Percentiles rank a stretch among this genome's conserved stretches.
Evolutionary conservation across 306 rosid species (phyloP).

Genomic region (Senna siamea): DNA sequence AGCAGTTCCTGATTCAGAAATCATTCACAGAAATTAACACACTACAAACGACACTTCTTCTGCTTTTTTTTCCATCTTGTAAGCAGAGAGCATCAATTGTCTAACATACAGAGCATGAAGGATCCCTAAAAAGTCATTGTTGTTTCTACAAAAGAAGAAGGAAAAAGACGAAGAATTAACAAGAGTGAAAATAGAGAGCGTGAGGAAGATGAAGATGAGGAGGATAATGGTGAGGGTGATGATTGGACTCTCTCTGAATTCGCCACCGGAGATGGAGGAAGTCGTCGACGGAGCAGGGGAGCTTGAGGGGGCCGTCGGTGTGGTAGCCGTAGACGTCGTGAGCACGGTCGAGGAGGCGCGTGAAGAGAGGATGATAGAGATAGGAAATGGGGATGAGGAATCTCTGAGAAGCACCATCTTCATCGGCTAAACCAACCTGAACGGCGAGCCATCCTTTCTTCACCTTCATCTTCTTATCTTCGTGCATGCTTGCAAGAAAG

Average conservation of each 20-base stretch:
- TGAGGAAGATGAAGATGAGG: conserved; percentile 45
- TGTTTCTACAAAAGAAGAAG: too few relatives aligned
- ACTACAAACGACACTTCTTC: too few relatives aligned
- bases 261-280: conserved; percentile 69
- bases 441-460: conserved; percentile 75
- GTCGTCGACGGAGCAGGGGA: conserved; percentile 71
- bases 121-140: too few relatives aligned
- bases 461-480: conserved; percentile 68
- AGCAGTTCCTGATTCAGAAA: too few relatives aligned
- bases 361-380: conserved; percentile 70
- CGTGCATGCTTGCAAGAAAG: conserved; percentile 21
- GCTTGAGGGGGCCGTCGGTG: conserved; percentile 70
- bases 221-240: conserved; percentile 10
- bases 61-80: too few relatives aligned
- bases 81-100: too few relatives aligned
- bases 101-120: too few relatives aligned
- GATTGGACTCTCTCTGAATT: conserved; percentile 57
- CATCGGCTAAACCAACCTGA: conserved; percentile 66
- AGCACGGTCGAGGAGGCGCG: conserved; percentile 63
- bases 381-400: conserved; percentile 64
- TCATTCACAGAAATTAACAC: too few relatives aligned
- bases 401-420: conserved; percentile 53
- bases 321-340: conserved; percentile 74
- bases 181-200: conserved; percentile 59
- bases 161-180: too few relatives aligned